These are phyloP conservation scores for Fusarium siculi DNA, from an alignment of 2,329 filamentous ascomycete species.

Conservation along the genomic window DNA sequence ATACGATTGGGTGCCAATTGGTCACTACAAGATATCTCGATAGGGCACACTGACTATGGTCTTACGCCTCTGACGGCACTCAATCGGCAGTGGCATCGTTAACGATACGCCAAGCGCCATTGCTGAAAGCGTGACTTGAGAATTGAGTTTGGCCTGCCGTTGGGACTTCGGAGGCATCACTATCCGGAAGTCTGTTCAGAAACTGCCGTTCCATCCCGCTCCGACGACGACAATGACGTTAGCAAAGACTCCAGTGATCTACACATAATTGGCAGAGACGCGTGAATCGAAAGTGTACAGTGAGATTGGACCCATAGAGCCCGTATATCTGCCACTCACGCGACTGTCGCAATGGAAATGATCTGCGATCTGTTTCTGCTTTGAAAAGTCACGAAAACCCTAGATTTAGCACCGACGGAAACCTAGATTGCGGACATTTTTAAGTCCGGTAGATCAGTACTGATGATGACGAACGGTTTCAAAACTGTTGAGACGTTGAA, in stretches of 20 bases:
- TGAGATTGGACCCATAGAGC: background rate
- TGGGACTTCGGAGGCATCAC: background rate
- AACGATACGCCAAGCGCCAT: background rate
- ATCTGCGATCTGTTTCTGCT: background rate
- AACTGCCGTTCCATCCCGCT: background rate
- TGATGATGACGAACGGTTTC: background rate
- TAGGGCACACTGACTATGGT: background rate
- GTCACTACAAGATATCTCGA: too few relatives aligned
- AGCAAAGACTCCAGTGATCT: background rate
- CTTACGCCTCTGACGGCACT: background rate
- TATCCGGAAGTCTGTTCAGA: background rate
- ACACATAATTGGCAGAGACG: too few relatives aligned
- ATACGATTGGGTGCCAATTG: background rate
- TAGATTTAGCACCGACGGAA: background rate
- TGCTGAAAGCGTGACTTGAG: background rate
- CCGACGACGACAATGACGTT: background rate
- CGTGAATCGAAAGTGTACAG: background rate
- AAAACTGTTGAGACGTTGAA: background rate
- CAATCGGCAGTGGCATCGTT: too few relatives aligned
- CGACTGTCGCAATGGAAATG: fast-evolving
- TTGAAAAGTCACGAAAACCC: too few relatives aligned
- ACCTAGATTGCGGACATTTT: background rate
- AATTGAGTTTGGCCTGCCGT: background rate
- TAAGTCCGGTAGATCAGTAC: background rate
- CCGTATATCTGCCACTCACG: background rate